Evolutionary conservation across 1,284 basidiomycete species (phyloP), one percentile per base, ranked within the genome.

Genomic region (Coniferiporia weirii): DNA sequence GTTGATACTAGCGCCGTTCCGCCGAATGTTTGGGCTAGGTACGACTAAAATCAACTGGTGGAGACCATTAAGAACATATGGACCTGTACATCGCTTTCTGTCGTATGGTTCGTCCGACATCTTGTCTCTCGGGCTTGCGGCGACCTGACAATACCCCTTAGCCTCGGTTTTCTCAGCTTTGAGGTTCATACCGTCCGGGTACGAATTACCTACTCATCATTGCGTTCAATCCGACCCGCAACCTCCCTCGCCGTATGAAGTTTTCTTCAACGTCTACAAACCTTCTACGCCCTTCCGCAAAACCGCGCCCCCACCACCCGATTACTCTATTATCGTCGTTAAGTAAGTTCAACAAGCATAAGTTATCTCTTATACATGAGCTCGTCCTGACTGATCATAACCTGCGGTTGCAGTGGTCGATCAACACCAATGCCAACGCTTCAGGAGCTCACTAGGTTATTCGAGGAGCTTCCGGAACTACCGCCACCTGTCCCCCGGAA

Each of bases 251-350:
- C 88, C 89, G 0, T 97, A 95, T 71, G 77, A 83, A 53, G 80
- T 91, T 19, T 98, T 97, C 75, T 99, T 81, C 73, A 89, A 98
- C 69, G 79, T 95, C 3, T 98, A 96, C 79, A 96, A 97, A 67
- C 96, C 96, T 1, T 80, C 80, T 2, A 93, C 93, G 0, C 77
- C 87, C 7, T 97, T 89, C 75, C 87, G 86, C 67, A 93, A 92
- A 71, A 85, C 87, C 0, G 75, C 83, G 1, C 91, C 89, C 1
- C 85, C 89, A 4, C 78, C 80, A 0, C 94, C 96, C 4, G 94
- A 98, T 71, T 99, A 93, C 71, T 82, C 87, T 56, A 75, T 98
- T 15, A 90, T 91, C 0, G 88, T 96, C 1, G 79, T 96, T 52
- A 84, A 95, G 92, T 94, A 65, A 67, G 88, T 73, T 3, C 52